Conservation (phyloP, 2,329 filamentous ascomycete genomes). For the Epicoccum sorghinum region DNA sequence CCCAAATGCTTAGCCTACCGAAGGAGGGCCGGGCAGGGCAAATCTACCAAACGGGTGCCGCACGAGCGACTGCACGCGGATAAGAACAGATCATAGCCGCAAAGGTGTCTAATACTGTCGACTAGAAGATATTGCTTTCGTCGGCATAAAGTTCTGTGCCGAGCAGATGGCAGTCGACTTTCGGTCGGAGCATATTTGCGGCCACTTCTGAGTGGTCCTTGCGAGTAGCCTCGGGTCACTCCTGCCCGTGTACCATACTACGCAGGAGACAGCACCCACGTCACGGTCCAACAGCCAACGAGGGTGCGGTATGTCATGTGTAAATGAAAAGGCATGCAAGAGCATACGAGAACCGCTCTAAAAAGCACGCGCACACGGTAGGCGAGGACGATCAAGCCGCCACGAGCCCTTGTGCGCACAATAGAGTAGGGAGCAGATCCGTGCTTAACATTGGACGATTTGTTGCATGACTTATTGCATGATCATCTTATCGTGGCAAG, state of each 20-base stretch:
- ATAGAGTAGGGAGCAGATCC: not conserved
- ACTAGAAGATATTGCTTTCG: not conserved
- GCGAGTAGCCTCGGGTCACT: not conserved
- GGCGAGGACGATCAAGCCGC: not conserved
- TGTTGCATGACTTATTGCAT: conserved; percentile 13
- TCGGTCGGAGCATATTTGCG: conserved; percentile 10
- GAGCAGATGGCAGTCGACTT: not conserved
- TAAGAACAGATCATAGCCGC: conserved; percentile 6
- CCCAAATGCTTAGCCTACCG: conserved; percentile 15
- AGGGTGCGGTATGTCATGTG: not conserved
- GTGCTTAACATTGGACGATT: conserved; percentile 7
- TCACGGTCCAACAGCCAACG: not conserved
- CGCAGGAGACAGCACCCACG: too few relatives aligned
- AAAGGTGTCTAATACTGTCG: conserved; percentile 7
- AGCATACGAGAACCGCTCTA: not conserved
- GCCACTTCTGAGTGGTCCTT: not conserved
- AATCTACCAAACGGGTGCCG: conserved; percentile 10
- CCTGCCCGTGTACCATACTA: not conserved
- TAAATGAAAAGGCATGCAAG: not conserved
- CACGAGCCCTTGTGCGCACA: not conserved
- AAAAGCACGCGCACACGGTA: not conserved
- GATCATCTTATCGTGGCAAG: conserved; percentile 9
- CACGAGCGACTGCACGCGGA: conserved; percentile 4
- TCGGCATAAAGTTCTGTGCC: not conserved
- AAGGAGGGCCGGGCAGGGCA: conserved; percentile 12